Evolutionary conservation across 345 rosid genomes (phyloP).

Genomic region (Populus davidiana): DNA sequence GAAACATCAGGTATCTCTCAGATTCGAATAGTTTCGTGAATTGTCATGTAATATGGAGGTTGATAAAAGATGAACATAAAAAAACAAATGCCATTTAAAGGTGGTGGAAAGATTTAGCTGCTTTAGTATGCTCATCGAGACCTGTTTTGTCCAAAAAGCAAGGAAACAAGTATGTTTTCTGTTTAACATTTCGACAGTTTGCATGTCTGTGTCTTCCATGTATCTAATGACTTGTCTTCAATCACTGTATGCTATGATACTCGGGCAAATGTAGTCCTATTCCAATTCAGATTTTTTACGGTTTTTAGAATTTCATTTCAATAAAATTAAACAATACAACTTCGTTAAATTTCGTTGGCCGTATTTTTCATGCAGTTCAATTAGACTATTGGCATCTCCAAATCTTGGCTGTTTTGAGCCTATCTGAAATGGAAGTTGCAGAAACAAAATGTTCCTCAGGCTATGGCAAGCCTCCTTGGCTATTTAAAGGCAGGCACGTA

Average conservation of each 20-base stretch:
- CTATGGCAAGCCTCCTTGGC: conserved; percentile 87
- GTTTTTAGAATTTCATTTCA: conserved; percentile 7
- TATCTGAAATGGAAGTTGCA: conserved; percentile 46
- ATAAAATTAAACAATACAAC: conserved; percentile 2
- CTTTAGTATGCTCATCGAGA: neutral
- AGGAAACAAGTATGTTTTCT: neutral
- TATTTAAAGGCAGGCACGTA: conserved; percentile 84
- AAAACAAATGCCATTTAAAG: neutral
- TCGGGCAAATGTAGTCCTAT: conserved; percentile 6
- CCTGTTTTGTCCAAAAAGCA: neutral
- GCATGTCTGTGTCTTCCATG: neutral
- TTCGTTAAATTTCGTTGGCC: neutral
- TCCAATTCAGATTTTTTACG: neutral
- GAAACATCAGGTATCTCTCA: no score
- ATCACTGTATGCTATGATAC: neutral
- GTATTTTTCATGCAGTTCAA: neutral
- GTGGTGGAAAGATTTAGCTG: neutral
- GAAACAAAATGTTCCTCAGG: conserved; percentile 43
- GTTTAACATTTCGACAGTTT: neutral
- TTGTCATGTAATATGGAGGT: neutral
- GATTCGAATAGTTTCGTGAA: neutral
- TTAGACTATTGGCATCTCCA: neutral
- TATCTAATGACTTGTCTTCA: neutral
- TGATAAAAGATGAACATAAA: neutral
- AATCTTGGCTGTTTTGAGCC: conserved; percentile 5